Conservation (phyloP, 345 rosid species). For the Brassica incana region DNA sequence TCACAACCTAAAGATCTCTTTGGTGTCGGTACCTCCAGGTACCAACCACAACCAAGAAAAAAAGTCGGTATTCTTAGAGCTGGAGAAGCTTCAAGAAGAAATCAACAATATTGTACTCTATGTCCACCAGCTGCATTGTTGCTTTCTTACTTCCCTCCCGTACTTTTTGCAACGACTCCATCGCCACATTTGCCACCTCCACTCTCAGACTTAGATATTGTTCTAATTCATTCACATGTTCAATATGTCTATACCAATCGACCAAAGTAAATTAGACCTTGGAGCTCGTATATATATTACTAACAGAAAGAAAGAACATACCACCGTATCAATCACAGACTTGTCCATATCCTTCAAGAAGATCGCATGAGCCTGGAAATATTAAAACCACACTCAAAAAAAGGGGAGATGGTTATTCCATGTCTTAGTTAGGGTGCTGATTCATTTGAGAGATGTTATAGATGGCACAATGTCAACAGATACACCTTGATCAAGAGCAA, state of each 20-base stretch:
- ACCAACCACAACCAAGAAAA: background rate
- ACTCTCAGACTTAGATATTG: conserved; percentile 26
- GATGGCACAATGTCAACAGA: conserved; percentile 90
- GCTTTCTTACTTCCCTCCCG: conserved; percentile 87
- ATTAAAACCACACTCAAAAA: background rate
- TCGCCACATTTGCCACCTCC: conserved; percentile 85
- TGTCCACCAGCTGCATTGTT: conserved; percentile 84
- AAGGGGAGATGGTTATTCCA: background rate
- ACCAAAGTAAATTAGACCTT: background rate
- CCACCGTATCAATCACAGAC: conserved; percentile 78
- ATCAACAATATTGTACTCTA: conserved; percentile 86
- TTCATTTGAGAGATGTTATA: conserved; percentile 18
- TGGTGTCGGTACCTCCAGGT: too few relatives aligned
- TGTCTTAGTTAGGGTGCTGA: background rate
- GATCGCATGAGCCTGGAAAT: conserved; percentile 69
- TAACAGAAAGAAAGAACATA: conserved; percentile 42
- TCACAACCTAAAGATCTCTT: background rate
- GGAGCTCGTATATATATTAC: background rate
- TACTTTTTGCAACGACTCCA: conserved; percentile 89
- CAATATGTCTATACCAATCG: conserved; percentile 13
- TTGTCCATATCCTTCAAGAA: conserved; percentile 86
- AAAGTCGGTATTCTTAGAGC: background rate
- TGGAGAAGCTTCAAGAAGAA: background rate
- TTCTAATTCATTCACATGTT: conserved; percentile 69
- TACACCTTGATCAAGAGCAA: conserved; percentile 99